A percentile compares a stretch with the other conserved stretches of the same genome.
phyloP scores from a whole-genome alignment of 2,329 filamentous ascomycete species.

The Aspergillus sp. region DNA sequence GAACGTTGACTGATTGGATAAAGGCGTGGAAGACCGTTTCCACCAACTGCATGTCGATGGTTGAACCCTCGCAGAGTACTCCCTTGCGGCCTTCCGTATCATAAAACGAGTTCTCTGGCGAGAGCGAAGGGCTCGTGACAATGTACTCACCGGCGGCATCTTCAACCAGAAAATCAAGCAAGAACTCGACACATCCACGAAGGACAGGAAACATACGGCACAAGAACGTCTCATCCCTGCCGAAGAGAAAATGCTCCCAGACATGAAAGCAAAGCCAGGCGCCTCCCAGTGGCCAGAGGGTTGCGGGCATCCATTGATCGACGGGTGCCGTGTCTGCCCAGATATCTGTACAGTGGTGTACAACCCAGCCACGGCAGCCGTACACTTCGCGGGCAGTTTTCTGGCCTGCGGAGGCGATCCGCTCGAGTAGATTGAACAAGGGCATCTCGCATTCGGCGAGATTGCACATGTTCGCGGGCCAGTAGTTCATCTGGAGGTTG shows the following conservation, averaged over 20 bases:
- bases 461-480: slow-evolving; percentile 53
- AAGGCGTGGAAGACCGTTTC: slow-evolving; percentile 38
- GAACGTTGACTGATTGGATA: slow-evolving; percentile 11
- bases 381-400: slow-evolving; percentile 56
- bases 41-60: slow-evolving; percentile 49
- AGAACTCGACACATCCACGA: slow-evolving; percentile 28
- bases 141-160: slow-evolving; percentile 21
- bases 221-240: slow-evolving; percentile 22
- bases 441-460: slow-evolving; percentile 44
- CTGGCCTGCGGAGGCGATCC: slow-evolving; percentile 37
- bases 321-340: slow-evolving; percentile 57
- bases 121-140: slow-evolving; percentile 26
- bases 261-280: slow-evolving; percentile 63
- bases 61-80: slow-evolving; percentile 39
- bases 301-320: slow-evolving; percentile 41
- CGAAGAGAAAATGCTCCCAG: slow-evolving; percentile 57
- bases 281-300: slow-evolving; percentile 43
- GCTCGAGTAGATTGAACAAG: slow-evolving; percentile 39
- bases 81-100: slow-evolving; percentile 20
- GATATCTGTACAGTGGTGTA: slow-evolving; percentile 58
- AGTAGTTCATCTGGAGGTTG: slow-evolving; percentile 63
- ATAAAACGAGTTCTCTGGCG: slow-evolving; percentile 29
- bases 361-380: slow-evolving; percentile 54
- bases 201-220: slow-evolving; percentile 22
- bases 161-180: slow-evolving; percentile 28